These are phyloP conservation scores for Globisporangium splendens DNA, from an alignment of 352 stramenopile genomes.

Conservation along the genomic window DNA sequence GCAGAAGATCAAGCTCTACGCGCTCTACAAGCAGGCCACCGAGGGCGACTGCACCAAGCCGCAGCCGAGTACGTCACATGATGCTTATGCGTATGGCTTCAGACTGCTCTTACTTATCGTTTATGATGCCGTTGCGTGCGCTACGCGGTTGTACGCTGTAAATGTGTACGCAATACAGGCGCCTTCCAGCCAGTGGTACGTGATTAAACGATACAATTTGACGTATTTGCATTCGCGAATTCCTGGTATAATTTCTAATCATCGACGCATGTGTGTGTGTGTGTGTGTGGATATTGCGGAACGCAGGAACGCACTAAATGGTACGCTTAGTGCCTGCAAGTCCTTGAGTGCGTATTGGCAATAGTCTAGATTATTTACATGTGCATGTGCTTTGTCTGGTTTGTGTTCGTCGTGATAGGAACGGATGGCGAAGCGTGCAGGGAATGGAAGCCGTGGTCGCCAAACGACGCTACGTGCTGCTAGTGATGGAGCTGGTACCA, in stretches of 20 bases:
- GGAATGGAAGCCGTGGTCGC: constrained; percentile 33
- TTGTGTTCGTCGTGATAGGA: constrained; percentile 29
- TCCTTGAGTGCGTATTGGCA: background rate
- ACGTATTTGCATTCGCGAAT: too few species aligned
- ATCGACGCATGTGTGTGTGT: background rate
- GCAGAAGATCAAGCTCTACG: constrained; percentile 77
- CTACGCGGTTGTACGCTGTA: background rate
- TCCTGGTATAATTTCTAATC: background rate
- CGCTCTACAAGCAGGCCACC: constrained; percentile 78
- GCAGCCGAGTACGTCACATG: constrained; percentile 35
- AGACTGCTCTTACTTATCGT: background rate
- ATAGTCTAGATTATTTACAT: background rate
- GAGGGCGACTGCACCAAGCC: constrained; percentile 55
- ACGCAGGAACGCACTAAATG: constrained; percentile 55
- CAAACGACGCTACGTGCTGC: constrained; percentile 47
- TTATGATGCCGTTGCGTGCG: background rate
- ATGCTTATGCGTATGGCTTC: background rate
- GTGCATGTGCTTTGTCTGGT: background rate
- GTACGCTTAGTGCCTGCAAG: constrained; percentile 15
- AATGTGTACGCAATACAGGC: constrained; percentile 14
- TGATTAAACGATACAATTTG: too few species aligned
- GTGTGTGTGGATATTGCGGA: background rate
- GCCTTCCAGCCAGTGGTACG: constrained; percentile 52
- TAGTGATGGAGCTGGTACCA: constrained; percentile 46
- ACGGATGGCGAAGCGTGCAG: constrained; percentile 39